Conservation (phyloP, 345 rosid genomes). For the Arabidopsis thaliana region DNA sequence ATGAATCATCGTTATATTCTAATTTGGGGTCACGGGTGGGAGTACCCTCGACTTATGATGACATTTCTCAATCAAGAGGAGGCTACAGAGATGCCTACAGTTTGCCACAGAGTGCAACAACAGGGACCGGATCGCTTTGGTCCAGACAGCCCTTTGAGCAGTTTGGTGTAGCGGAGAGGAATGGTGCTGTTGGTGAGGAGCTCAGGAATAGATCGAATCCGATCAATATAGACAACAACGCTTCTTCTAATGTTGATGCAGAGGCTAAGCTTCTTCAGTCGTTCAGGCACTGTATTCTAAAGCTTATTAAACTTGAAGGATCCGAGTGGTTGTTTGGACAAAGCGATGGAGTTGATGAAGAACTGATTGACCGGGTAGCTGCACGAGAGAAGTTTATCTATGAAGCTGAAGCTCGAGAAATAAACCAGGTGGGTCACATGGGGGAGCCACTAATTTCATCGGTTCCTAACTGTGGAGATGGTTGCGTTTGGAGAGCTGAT, state of each 20-base stretch:
- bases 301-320: constrained; percentile 86
- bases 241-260: constrained; percentile 58
- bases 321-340: constrained; percentile 94
- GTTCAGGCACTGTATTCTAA: constrained; percentile 76
- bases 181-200: constrained; percentile 56
- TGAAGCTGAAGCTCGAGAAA: constrained; percentile 77
- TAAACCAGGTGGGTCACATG: constrained; percentile 52
- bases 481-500: constrained; percentile 85
- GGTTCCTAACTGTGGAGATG: constrained; percentile 92
- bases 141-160: constrained; percentile 96
- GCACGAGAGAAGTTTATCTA: constrained; percentile 80
- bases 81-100: constrained; percentile 57
- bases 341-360: constrained; percentile 89
- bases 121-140: constrained; percentile 83
- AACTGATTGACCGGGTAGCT: constrained; percentile 85
- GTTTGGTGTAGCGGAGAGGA: constrained; percentile 82
- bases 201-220: constrained; percentile 54
- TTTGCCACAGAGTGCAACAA: constrained; percentile 47
- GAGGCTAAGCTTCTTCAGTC: constrained; percentile 85
- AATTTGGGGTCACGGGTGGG: constrained; percentile 59
- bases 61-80: constrained; percentile 55
- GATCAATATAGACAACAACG: constrained; percentile 47
- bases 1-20: constrained; percentile 56
- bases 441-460: constrained; percentile 67
- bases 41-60: constrained; percentile 56